phyloP scores from a whole-genome alignment of 306 rosid genomes.

The Delonix regia region DNA sequence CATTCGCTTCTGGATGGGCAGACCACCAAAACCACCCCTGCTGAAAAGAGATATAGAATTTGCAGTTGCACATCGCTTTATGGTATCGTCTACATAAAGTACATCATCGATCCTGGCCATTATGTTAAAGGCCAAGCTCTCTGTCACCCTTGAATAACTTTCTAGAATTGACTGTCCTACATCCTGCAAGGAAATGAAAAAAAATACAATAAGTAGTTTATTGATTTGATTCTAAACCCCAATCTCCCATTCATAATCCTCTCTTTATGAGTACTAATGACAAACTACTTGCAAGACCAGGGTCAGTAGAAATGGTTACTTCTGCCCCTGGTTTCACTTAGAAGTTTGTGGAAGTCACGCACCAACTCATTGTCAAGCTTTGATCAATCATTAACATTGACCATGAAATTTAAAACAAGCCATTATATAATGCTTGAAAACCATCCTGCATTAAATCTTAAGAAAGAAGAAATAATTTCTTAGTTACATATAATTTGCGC shows the following conservation, averaged over 20 bases:
- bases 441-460: neutral
- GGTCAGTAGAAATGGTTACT: neutral
- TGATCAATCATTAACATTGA: neutral
- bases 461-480: neutral
- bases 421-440: neutral
- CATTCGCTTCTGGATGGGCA: conserved; percentile 85
- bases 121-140: conserved; percentile 94
- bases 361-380: neutral
- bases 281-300: neutral
- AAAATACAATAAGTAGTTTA: neutral
- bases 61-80: conserved; percentile 68
- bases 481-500: neutral
- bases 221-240: neutral
- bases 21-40: conserved; percentile 77
- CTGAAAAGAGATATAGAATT: conserved; percentile 68
- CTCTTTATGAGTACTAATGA: conserved; percentile 1
- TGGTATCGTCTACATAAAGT: conserved; percentile 78
- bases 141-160: conserved; percentile 97
- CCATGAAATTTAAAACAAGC: conserved; percentile 8
- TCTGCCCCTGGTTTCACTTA: neutral
- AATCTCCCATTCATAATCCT: neutral
- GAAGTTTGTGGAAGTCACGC: neutral
- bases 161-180: conserved; percentile 97
- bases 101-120: conserved; percentile 95
- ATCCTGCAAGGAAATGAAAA: conserved; percentile 65